phyloP scores from a whole-genome alignment of 192 early-diverging fungal genomes.

The Allomyces macrogynus region DNA sequence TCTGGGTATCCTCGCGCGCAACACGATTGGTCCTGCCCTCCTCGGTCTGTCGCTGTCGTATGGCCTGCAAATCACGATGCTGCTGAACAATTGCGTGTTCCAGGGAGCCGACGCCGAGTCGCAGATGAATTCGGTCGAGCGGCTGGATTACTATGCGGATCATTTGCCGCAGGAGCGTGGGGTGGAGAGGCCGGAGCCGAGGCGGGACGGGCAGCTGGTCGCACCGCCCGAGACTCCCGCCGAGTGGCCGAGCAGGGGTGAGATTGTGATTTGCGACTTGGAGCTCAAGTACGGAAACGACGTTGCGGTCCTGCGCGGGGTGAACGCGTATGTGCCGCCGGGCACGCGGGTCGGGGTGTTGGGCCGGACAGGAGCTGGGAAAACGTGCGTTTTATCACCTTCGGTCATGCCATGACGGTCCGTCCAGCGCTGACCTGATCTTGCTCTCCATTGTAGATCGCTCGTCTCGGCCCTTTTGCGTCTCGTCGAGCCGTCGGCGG shows the following conservation, averaged over 20 bases:
- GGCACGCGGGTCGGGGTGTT: neutral
- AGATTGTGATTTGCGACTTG: neutral
- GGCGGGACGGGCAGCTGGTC: too few species aligned
- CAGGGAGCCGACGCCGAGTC: conserved; percentile 2
- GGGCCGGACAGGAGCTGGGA: neutral
- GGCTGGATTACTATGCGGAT: conserved; percentile 27
- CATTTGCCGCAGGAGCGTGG: conserved; percentile 12
- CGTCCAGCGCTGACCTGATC: too few species aligned
- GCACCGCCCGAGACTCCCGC: neutral
- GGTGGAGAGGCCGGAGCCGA: neutral
- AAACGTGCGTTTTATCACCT: too few species aligned
- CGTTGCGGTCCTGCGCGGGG: neutral
- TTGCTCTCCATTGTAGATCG: too few species aligned
- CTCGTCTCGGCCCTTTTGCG: conserved; percentile 43
- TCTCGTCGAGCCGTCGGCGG: conserved; percentile 47
- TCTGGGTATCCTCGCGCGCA: conserved; percentile 38
- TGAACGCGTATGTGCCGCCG: neutral
- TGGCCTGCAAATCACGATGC: conserved; percentile 48
- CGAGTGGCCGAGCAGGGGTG: neutral
- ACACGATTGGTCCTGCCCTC: conserved; percentile 31
- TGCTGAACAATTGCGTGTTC: conserved; percentile 1
- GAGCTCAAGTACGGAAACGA: neutral
- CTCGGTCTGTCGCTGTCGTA: conserved; percentile 66
- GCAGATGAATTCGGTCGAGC: conserved; percentile 41
- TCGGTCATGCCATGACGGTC: too few species aligned